Conservation (phyloP, 2,329 filamentous ascomycete species). For the Sclerotinia glacialis region DNA sequence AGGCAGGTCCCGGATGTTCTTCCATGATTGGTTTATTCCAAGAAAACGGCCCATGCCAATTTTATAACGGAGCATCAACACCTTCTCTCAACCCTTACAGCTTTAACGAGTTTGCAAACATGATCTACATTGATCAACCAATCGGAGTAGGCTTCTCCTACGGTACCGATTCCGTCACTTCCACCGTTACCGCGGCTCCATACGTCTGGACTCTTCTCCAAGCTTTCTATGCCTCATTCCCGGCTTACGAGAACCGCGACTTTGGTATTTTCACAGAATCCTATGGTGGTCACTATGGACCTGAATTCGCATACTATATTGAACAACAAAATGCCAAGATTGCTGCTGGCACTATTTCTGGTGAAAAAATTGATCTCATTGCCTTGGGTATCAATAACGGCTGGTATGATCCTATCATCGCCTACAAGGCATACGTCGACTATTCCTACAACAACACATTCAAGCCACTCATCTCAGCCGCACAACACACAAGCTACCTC, state of each 20-base stretch:
- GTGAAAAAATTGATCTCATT: slow-evolving; percentile 39
- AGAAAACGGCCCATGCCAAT: slow-evolving; percentile 46
- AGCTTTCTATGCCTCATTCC: slow-evolving; percentile 62
- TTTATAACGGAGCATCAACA: slow-evolving; percentile 43
- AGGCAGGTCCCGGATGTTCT: slow-evolving; percentile 44
- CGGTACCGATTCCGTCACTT: slow-evolving; percentile 44
- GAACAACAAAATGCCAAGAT: slow-evolving; percentile 56
- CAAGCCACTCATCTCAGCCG: slow-evolving; percentile 42
- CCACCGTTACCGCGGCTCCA: slow-evolving; percentile 47
- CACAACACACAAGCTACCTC: slow-evolving; percentile 38
- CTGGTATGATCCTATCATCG: slow-evolving; percentile 54
- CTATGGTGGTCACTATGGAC: slow-evolving; percentile 59
- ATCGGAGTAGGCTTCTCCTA: slow-evolving; percentile 46
- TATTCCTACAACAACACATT: slow-evolving; percentile 41
- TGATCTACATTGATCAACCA: slow-evolving; percentile 44
- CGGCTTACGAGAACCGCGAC: slow-evolving; percentile 58
- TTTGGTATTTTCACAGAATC: slow-evolving; percentile 52
- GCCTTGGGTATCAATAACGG: slow-evolving; percentile 42
- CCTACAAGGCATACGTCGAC: slow-evolving; percentile 43
- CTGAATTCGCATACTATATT: slow-evolving; percentile 55
- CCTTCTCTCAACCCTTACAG: slow-evolving; percentile 44
- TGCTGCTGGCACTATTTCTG: slow-evolving; percentile 41
- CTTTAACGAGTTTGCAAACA: slow-evolving; percentile 43
- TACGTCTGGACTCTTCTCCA: slow-evolving; percentile 58
- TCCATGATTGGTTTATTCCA: slow-evolving; percentile 62